Conservation (phyloP, 441 rosid species). For the Geranium incanum region DNA sequence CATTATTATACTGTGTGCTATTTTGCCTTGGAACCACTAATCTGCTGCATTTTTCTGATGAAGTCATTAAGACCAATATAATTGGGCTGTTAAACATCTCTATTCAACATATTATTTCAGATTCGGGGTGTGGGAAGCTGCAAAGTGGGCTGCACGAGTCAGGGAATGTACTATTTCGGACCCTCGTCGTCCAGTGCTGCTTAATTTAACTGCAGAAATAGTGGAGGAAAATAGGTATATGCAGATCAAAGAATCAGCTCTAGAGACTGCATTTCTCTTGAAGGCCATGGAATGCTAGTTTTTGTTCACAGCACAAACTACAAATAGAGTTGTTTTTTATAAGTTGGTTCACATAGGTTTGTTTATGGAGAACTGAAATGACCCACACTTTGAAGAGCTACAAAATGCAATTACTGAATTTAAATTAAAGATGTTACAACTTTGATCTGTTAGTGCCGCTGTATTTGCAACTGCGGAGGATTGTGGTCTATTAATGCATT, state of each 20-base stretch:
- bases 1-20: background rate
- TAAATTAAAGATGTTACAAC: too few relatives aligned
- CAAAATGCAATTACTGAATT: too few relatives aligned
- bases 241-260: conserved; percentile 70
- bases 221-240: conserved; percentile 84
- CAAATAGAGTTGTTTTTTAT: too few relatives aligned
- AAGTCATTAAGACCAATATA: background rate
- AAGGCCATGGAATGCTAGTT: conserved; percentile 46
- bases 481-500: too few relatives aligned
- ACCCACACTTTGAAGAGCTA: too few relatives aligned
- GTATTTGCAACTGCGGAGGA: too few relatives aligned
- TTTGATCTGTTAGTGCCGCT: too few relatives aligned
- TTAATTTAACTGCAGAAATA: conserved; percentile 61
- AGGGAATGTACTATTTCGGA: conserved; percentile 59
- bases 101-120: conserved; percentile 37
- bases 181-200: conserved; percentile 58
- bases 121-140: conserved; percentile 97
- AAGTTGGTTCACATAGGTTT: too few relatives aligned
- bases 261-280: conserved; percentile 73
- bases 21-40: background rate
- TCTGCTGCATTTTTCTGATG: background rate
- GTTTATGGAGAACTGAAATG: too few relatives aligned
- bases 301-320: too few relatives aligned
- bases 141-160: conserved; percentile 85
- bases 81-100: background rate